Evolutionary conservation across 1,284 basidiomycete species (phyloP).

Genomic region (Malassezia yamatoensis): DNA sequence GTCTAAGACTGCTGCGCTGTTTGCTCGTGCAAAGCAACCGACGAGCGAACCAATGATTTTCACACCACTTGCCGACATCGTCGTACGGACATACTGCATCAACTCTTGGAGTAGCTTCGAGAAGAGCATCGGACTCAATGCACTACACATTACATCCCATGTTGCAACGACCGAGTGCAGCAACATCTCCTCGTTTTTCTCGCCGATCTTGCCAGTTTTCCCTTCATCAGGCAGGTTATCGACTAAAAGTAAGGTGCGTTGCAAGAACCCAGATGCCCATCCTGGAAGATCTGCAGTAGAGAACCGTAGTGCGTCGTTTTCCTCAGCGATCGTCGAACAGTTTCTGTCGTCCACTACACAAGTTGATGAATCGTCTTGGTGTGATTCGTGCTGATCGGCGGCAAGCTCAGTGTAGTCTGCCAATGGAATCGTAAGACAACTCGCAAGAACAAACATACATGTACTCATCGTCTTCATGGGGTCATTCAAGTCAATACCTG

Average conservation of each 20-base stretch:
- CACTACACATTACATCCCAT: constrained; percentile 72
- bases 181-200: constrained; percentile 72
- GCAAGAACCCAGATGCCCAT: constrained; percentile 80
- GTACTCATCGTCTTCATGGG: constrained; percentile 73
- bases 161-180: constrained; percentile 71
- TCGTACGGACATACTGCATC: constrained; percentile 68
- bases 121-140: constrained; percentile 77
- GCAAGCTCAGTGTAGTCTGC: constrained; percentile 58
- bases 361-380: not conserved
- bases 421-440: constrained; percentile 69
- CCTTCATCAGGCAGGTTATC: constrained; percentile 91
- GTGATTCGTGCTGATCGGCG: not conserved
- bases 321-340: constrained; percentile 53
- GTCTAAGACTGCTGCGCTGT: constrained; percentile 65
- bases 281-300: constrained; percentile 67
- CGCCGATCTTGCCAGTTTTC: constrained; percentile 60
- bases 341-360: constrained; percentile 14
- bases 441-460: constrained; percentile 66
- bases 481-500: constrained; percentile 89
- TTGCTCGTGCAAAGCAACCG: constrained; percentile 69
- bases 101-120: constrained; percentile 75
- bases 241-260: constrained; percentile 73
- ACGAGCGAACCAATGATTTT: constrained; percentile 81
- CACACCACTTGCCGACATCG: constrained; percentile 66
- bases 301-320: constrained; percentile 53